Evolutionary conservation across 2,329 filamentous ascomycete species (phyloP), one percentile per base, ranked within the genome.

Genomic region (Fusarium sp.): DNA sequence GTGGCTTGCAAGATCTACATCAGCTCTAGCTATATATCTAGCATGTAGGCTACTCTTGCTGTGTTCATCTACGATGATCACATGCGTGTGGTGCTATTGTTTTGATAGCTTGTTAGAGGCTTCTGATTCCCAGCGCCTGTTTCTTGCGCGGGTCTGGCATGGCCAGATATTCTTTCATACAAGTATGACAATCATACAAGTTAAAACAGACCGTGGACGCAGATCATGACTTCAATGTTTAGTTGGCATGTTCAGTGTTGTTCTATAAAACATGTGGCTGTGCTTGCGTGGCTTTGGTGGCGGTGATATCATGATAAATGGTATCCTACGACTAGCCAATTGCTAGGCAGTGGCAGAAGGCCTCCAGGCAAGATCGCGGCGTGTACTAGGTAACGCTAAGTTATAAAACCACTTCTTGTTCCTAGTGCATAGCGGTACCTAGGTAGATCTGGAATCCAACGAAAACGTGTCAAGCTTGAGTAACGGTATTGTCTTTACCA

Each of bases 221-320:
- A 10, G 17, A 37, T 37, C 39, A 50, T 48, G 39, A 32, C 43
- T 59, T 35, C 60, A 20, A 65, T 57, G 54, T 27, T 43, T 39
- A 58, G 10, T 19, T 30, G 17, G 13, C 33, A 22, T 17, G 9
- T 23, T 23, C 23, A 7, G 23, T 23, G 23, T n/a, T 11, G 22
- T 46, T 20, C 10, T 15, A 10, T 27, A 19, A 40, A 33, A 47
- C 22, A 22, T 56, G 67, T 70, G 67, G 67, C 66, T 32, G 66
- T 69, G 62, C 67, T 56, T 43, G 25, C 39, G 50, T 70, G 66
- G 57, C 62, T 44, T 37, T 2, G 46, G 62, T 64, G 67, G 66
- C 66, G 30, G 48, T 63, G 57, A n/a, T 32, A 30, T 32, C n/a
- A 64, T 51, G 35, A 52, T 17, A 23, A 11, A 19, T 20, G 9